A percentile compares a stretch with the other conserved stretches of the same genome.
Evolutionary conservation across 2,329 filamentous ascomycete genomes (phyloP).

Genomic region (Pseudofabraea citricarpa): DNA sequence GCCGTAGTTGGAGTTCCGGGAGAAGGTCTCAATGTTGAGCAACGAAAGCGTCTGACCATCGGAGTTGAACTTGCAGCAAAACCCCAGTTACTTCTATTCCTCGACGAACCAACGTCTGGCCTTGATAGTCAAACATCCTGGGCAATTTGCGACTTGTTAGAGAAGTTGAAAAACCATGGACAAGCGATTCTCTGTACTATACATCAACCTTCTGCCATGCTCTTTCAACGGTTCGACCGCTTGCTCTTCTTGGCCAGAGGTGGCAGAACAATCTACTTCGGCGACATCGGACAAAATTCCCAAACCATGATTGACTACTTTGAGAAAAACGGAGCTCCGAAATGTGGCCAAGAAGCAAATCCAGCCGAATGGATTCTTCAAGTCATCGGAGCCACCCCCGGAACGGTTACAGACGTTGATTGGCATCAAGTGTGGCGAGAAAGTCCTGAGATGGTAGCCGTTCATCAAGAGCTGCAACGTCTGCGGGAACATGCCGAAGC

Average conservation of each 20-base stretch:
- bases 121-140: conserved; percentile 90
- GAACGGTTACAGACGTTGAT: conserved; percentile 54
- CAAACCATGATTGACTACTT: conserved; percentile 68
- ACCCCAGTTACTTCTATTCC: conserved; percentile 74
- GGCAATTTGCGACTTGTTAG: conserved; percentile 81
- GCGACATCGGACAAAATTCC: conserved; percentile 69
- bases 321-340: conserved; percentile 60
- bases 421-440: conserved; percentile 58
- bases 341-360: conserved; percentile 66
- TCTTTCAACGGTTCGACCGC: conserved; percentile 86
- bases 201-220: conserved; percentile 87
- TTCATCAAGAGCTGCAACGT: conserved; percentile 45
- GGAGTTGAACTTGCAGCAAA: conserved; percentile 91
- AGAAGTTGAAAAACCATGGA: conserved; percentile 82
- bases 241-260: conserved; percentile 73
- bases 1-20: conserved; percentile 88
- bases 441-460: conserved; percentile 39
- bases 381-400: conserved; percentile 52
- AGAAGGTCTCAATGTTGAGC: conserved; percentile 55
- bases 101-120: conserved; percentile 91
- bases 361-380: conserved; percentile 78
- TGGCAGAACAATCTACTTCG: conserved; percentile 76
- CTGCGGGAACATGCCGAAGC: too few species aligned
- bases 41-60: conserved; percentile 77
- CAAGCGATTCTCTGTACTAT: conserved; percentile 93